These are phyloP conservation scores for Venturia asperata DNA, from an alignment of 2,329 filamentous ascomycete species.

Conservation along the genomic window DNA sequence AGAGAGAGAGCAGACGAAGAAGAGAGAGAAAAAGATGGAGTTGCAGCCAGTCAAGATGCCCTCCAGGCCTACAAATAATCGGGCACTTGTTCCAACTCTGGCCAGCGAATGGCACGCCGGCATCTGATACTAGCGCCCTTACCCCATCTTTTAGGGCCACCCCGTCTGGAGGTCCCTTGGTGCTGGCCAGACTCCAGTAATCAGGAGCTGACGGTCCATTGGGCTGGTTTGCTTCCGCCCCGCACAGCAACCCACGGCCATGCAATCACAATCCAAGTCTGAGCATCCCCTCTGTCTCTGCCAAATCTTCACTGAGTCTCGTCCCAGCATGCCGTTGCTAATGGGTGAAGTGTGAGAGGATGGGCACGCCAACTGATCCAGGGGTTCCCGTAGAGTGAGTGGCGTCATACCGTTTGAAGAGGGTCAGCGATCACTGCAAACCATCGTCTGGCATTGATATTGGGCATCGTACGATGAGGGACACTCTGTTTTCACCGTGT, in stretches of 20 bases:
- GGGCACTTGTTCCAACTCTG: no score
- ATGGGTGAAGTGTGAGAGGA: background rate
- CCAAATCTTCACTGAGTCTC: no score
- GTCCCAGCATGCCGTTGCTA: no score
- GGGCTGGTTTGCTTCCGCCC: background rate
- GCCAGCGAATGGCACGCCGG: background rate
- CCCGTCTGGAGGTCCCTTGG: background rate
- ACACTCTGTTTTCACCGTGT: no score
- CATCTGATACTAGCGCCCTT: background rate
- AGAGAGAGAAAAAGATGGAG: no score
- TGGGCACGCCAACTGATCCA: background rate
- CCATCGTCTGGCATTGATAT: no score
- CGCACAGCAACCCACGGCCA: background rate
- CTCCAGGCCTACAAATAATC: no score
- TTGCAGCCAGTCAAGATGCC: no score
- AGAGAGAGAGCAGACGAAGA: background rate
- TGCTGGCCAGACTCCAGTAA: no score
- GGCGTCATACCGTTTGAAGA: no score
- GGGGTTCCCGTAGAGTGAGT: background rate
- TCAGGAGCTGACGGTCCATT: background rate
- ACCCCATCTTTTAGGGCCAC: constrained; percentile 9
- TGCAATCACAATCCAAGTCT: background rate
- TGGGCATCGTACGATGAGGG: background rate
- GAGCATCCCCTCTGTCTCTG: no score
- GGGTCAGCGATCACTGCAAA: no score